phyloP scores from a whole-genome alignment of 192 early-diverging fungal genomes.

The Coemansia sp. region DNA sequence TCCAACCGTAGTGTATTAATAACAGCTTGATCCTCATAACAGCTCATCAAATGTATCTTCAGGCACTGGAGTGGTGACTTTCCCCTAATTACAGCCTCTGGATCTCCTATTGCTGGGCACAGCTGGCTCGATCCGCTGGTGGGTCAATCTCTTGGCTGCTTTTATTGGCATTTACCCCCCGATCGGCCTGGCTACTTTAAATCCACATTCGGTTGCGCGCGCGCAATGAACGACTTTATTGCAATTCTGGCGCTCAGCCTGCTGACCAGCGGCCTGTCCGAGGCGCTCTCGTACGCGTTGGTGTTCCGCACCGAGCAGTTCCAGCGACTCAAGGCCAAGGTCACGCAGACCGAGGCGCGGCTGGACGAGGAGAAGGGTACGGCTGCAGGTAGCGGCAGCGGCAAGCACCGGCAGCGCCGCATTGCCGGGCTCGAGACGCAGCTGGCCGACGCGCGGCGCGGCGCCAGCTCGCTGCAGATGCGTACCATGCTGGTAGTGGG shows the following conservation, averaged over 20 bases:
- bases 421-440: conserved; percentile 43
- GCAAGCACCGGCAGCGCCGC: conserved; percentile 43
- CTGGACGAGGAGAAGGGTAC: conserved; percentile 33
- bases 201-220: background rate
- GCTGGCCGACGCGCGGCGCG: conserved; percentile 37
- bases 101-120: no score
- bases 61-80: no score
- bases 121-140: no score
- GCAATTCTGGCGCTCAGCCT: conserved; percentile 32
- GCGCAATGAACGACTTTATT: conserved; percentile 30
- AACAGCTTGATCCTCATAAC: no score
- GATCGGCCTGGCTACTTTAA: background rate
- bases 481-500: conserved; percentile 40
- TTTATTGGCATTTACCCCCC: background rate
- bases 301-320: conserved; percentile 45
- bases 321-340: conserved; percentile 41
- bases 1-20: no score
- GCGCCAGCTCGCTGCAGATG: conserved; percentile 40
- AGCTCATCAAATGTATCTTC: no score
- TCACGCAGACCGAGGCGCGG: conserved; percentile 30
- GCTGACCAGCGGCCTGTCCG: conserved; percentile 27
- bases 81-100: no score
- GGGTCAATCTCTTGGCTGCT: no score
- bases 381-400: conserved; percentile 6
- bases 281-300: conserved; percentile 40